Evolutionary conservation across 1,139 yeast genomes (phyloP), one percentile per base, ranked within the genome.

Genomic region (Scheffersomyces stambukii): DNA sequence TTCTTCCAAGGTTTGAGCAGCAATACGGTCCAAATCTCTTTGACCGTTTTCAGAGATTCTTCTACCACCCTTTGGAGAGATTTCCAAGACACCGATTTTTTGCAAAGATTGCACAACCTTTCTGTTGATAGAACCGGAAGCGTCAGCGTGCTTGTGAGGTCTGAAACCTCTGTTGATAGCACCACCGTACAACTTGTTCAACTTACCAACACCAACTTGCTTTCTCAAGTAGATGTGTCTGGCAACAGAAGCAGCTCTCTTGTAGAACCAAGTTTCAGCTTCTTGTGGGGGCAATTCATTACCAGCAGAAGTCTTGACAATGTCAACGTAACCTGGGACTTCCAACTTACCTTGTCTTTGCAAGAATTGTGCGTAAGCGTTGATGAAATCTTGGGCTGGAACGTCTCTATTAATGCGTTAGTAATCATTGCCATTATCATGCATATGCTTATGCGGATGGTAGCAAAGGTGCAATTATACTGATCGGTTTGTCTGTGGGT

Each of bases 1-100:
- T 74, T 83, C 95, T 75, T 84, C 95, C 70, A 85, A 80, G 67
- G 96, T 86, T 77, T 89, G 96, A 67, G 95, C 96, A 64, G 98
- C 98, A 71, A 91, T 91, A 83, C 98, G 97, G 77, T 91, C 99
- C 77, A 91, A 84, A 78, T 91, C 99, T 83, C 98, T 89, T 79
- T 91, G 97, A 67, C 99, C 99, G 75, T 88, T 85, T 70, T 88
- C 96, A 48, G 97, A 83, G 81, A 91, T 85, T 76, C 91, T 88
- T 82, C 99, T 93, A 70, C 98, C 98, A 70, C 97, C 97, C 75
- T 86, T 88, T 72, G 89, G 85, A 64, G 95, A 80, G 67, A 83
- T 77, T 76, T 91, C 98, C 58, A 91, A 76, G 54, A 91, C 91
- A 70, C 97, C 98, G 52, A 91, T 83, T 80, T 89, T 88, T 80